Conservation (phyloP, 1,284 basidiomycete genomes). For the Sporisorium exsertum region DNA sequence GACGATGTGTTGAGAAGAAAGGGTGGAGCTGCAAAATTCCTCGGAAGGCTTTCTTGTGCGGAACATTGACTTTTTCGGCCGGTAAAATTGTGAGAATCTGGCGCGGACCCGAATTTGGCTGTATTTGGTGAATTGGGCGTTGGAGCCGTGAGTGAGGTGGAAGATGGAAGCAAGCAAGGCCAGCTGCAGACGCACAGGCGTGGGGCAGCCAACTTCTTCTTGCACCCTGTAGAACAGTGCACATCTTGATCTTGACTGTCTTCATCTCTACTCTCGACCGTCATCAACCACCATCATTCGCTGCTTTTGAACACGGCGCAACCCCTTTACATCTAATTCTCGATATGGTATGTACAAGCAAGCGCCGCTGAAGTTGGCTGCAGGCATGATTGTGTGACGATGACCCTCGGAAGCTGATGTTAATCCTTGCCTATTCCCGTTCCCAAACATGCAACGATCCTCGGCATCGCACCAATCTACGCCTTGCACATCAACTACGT, state of each 20-base stretch:
- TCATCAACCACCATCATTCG: background rate
- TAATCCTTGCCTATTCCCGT: background rate
- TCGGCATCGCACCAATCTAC: background rate
- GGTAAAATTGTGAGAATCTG: background rate
- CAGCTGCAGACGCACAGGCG: slow-evolving; percentile 12
- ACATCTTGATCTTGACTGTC: background rate
- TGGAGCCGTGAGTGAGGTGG: slow-evolving; percentile 22
- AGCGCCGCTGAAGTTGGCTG: background rate
- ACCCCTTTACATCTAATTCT: background rate
- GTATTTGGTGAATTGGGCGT: slow-evolving; percentile 14
- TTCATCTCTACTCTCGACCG: background rate
- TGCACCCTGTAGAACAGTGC: background rate
- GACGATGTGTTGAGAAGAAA: slow-evolving; percentile 19
- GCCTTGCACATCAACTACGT: background rate
- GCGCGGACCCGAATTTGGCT: slow-evolving; percentile 3
- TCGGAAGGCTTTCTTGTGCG: background rate
- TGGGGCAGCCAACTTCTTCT: slow-evolving; percentile 22
- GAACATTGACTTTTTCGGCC: slow-evolving; percentile 11
- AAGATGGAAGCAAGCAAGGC: slow-evolving; percentile 16
- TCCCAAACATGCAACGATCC: background rate
- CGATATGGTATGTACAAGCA: slow-evolving; percentile 25
- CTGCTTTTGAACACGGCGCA: background rate
- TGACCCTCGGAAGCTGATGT: background rate
- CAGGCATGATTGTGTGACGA: slow-evolving; percentile 13
- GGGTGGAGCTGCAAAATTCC: slow-evolving; percentile 19